A percentile compares a stretch with the other conserved stretches of the same genome.
These are phyloP conservation scores for Arthrobotrys megalospora DNA, from an alignment of 2,329 filamentous ascomycete species.

Conservation along the genomic window DNA sequence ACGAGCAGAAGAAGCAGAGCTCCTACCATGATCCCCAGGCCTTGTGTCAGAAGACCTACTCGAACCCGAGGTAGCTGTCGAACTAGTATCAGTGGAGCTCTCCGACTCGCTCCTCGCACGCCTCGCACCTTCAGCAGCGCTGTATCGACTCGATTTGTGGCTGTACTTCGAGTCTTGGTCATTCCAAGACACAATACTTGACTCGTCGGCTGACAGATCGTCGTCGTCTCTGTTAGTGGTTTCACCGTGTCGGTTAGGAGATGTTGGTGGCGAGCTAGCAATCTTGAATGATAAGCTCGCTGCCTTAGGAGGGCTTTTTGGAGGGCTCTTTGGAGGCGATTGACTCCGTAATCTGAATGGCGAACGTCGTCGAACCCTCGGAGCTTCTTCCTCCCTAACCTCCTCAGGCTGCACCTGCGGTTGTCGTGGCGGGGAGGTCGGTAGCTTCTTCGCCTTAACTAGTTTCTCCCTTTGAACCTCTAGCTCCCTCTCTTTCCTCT, in stretches of 20 bases:
- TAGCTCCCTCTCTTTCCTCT: constrained; percentile 11
- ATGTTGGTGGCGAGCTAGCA: constrained; percentile 37
- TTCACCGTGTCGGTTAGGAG: constrained; percentile 21
- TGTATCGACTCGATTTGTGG: constrained; percentile 39
- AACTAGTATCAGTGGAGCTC: constrained; percentile 52
- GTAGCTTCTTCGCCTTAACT: constrained; percentile 38
- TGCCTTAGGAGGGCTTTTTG: constrained; percentile 38
- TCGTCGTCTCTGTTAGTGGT: constrained; percentile 31
- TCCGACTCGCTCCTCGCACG: constrained; percentile 54
- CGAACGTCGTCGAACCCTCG: constrained; percentile 57
- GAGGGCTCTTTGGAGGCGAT: constrained; percentile 49
- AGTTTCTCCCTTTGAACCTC: constrained; percentile 21
- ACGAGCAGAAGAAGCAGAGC: constrained; percentile 43
- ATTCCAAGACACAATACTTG: constrained; percentile 53
- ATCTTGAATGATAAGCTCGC: constrained; percentile 56
- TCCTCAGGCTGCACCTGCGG: constrained; percentile 48
- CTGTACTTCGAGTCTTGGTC: constrained; percentile 52
- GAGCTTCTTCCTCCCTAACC: constrained; percentile 56
- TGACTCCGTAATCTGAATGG: constrained; percentile 44
- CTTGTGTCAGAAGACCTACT: constrained; percentile 44
- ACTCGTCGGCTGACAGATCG: constrained; percentile 43
- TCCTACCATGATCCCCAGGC: constrained; percentile 34
- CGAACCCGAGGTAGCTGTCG: constrained; percentile 33
- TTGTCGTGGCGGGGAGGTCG: constrained; percentile 11
- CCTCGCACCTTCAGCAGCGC: constrained; percentile 26